Conservation (phyloP, 1,139 yeast genomes). For the Kluyveromyces marxianus region DNA sequence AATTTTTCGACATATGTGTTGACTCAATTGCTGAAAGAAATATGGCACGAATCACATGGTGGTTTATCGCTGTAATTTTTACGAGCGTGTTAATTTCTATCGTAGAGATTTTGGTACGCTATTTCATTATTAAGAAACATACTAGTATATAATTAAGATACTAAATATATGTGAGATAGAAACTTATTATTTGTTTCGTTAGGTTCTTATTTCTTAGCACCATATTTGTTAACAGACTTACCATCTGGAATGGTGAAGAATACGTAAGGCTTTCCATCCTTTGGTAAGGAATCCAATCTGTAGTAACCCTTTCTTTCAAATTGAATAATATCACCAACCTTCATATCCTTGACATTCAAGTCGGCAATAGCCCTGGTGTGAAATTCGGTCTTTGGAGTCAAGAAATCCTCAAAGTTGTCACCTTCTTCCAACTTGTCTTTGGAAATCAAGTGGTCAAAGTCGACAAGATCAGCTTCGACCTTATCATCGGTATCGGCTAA, state of each 20-base stretch:
- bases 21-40: constrained; percentile 91
- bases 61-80: constrained; percentile 77
- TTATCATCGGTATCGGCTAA: constrained; percentile 73
- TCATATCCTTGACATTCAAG: constrained; percentile 63
- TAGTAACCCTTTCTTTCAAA: constrained; percentile 97
- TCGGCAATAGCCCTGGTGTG: constrained; percentile 75
- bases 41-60: constrained; percentile 85
- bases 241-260: constrained; percentile 97
- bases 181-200: background rate
- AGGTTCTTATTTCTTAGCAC: constrained; percentile 46
- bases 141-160: background rate
- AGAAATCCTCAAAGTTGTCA: constrained; percentile 87
- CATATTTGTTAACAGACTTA: constrained; percentile 77
- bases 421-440: constrained; percentile 95
- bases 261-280: constrained; percentile 56
- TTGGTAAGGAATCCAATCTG: constrained; percentile 61
- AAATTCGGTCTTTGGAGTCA: constrained; percentile 86
- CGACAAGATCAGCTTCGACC: constrained; percentile 71
- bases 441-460: constrained; percentile 91
- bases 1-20: constrained; percentile 84
- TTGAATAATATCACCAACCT: constrained; percentile 83
- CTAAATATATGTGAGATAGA: background rate
- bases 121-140: constrained; percentile 37
- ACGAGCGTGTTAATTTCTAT: constrained; percentile 67
- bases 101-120: constrained; percentile 51